Conservation (phyloP, 192 early-diverging fungal genomes). For the Coemansia sp. region DNA sequence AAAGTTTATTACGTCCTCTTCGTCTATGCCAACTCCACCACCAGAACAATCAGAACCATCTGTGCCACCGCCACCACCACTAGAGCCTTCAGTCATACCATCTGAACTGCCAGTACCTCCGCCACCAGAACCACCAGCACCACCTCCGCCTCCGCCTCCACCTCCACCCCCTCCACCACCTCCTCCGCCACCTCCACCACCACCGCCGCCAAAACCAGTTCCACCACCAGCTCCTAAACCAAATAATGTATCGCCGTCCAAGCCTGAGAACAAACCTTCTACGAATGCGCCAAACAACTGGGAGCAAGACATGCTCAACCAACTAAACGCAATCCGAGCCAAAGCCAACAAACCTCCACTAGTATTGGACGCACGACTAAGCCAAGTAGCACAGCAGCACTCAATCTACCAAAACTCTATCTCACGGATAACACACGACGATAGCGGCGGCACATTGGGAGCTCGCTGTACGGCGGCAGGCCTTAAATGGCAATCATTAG, state of each 20-base stretch:
- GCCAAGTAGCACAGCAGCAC: slow-evolving; percentile 34
- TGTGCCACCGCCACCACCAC: neutral
- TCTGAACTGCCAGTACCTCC: neutral
- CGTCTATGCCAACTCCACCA: neutral
- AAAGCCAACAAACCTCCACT: slow-evolving; percentile 27
- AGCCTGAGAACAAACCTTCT: neutral
- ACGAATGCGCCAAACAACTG: slow-evolving; percentile 3
- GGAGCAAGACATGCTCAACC: slow-evolving; percentile 39
- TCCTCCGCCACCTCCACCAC: neutral
- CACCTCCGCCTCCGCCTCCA: neutral
- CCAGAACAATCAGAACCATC: neutral
- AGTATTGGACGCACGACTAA: slow-evolving; percentile 19
- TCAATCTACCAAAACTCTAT: slow-evolving; percentile 34
- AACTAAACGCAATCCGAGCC: slow-evolving; percentile 37
- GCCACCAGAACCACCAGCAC: neutral
- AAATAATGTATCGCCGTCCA: neutral
- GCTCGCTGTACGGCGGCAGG: slow-evolving; percentile 25
- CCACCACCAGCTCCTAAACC: neutral
- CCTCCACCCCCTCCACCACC: neutral
- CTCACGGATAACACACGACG: slow-evolving; percentile 28
- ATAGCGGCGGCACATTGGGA: slow-evolving; percentile 26
- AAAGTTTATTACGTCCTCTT: neutral
- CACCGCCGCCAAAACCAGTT: neutral
- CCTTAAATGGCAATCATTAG: slow-evolving; percentile 29
- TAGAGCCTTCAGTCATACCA: neutral